Evolutionary conservation across 2,329 filamentous ascomycete genomes (phyloP).

Genomic region (Ceratocystis cacaofunesta): DNA sequence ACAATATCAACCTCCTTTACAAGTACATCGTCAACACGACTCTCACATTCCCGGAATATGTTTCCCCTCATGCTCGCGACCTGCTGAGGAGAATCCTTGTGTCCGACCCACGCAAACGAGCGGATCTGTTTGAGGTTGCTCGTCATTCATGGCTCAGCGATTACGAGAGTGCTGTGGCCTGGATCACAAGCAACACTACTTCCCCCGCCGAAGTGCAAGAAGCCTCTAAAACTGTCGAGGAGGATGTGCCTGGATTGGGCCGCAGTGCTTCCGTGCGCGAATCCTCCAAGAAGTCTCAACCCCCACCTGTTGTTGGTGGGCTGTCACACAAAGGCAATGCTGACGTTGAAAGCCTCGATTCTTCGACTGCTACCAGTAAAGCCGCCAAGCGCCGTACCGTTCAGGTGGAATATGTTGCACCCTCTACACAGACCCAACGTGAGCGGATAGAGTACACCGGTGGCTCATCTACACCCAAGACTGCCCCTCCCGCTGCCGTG

Average conservation of each 20-base stretch:
- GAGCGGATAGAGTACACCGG: constrained; percentile 31
- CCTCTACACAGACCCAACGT: constrained; percentile 69
- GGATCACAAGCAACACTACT: constrained; percentile 92
- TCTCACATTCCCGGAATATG: constrained; percentile 95
- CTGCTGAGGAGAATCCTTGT: constrained; percentile 85
- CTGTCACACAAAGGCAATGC: constrained; percentile 58
- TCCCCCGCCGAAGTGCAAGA: constrained; percentile 73
- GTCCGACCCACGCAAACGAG: constrained; percentile 83
- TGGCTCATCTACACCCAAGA: constrained; percentile 20
- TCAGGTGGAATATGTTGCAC: constrained; percentile 93
- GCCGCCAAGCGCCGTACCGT: constrained; percentile 89
- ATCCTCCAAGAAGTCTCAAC: constrained; percentile 47
- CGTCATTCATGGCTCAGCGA: constrained; percentile 97
- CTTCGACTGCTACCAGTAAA: constrained; percentile 40
- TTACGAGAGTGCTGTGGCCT: constrained; percentile 89
- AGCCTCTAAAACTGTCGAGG: constrained; percentile 49
- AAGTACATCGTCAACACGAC: constrained; percentile 98
- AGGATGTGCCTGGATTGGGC: constrained; percentile 45
- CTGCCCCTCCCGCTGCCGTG: constrained; percentile 38
- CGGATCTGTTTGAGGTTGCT: constrained; percentile 92
- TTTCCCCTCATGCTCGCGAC: constrained; percentile 90
- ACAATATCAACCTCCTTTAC: constrained; percentile 97
- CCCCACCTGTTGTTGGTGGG: constrained; percentile 39
- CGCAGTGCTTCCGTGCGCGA: constrained; percentile 89
- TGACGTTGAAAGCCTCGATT: constrained; percentile 45